Evolutionary conservation across 352 stramenopile genomes (phyloP), one percentile per base, ranked within the genome.

Genomic region (Thraustochytrium striatum): DNA sequence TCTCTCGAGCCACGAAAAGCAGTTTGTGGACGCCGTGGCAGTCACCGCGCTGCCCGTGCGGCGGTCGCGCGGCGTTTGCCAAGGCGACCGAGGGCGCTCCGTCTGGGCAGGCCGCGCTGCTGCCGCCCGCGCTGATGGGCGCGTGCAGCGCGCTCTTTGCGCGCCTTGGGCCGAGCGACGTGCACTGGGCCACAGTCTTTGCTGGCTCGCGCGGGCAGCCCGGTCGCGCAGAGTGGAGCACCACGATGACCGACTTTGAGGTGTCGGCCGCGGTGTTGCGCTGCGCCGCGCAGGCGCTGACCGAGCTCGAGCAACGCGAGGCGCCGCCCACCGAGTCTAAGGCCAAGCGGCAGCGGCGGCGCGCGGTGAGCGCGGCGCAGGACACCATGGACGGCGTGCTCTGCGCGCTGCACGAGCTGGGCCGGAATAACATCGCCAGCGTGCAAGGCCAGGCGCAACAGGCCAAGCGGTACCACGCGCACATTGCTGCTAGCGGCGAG

Each of bases 211-310:
- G n/a, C n/a, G n/a, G n/a, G n/a, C n/a, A n/a, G n/a, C n/a, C n/a
- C n/a, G n/a, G n/a, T n/a, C n/a, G n/a, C n/a, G n/a, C n/a, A n/a
- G n/a, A n/a, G n/a, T n/a, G n/a, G n/a, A n/a, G n/a, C n/a, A n/a
- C n/a, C n/a, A n/a, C n/a, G n/a, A n/a, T n/a, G n/a, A n/a, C 65
- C 39, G 65, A 62, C 0, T 75, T 75, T 68, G 65, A 75, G 65
- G 52, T 75, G 5, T 61, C 41, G 7, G 65, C 65, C n/a, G 65
- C 65, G 5, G 25, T 75, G 9, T 32, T 75, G 25, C 44, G 65
- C 1, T 55, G 65, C 50, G 65, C 65, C n/a, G 65, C 68, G n/a
- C 30, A 9, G 16, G 16, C 47, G 16, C 25, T 55, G 47, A 25
- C 25, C 47, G 16, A 21, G 25, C 25, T 55, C n/a, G n/a, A n/a